A percentile compares a stretch with the other conserved stretches of the same genome.
phyloP scores from a whole-genome alignment of 2,329 filamentous ascomycete genomes.

The Colletotrichum musae region DNA sequence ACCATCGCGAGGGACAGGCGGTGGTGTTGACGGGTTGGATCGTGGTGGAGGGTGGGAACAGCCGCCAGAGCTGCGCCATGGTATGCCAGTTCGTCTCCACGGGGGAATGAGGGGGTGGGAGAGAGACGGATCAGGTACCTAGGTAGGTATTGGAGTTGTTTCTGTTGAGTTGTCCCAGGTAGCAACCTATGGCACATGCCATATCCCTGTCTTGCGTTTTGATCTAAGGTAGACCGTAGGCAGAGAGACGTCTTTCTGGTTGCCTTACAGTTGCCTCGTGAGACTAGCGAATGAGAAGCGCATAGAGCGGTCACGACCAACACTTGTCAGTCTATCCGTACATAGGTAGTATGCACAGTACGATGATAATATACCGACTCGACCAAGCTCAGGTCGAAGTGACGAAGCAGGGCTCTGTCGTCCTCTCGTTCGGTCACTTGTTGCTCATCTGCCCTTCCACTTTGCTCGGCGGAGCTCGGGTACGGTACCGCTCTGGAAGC shows the following conservation, averaged over 20 bases:
- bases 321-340: background rate
- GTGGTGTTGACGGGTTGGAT: conserved; percentile 14
- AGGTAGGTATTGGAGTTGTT: conserved; percentile 14
- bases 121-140: background rate
- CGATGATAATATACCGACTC: background rate
- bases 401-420: background rate
- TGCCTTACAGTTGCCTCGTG: conserved; percentile 31
- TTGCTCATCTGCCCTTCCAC: no score
- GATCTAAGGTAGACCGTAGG: conserved; percentile 11
- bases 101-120: background rate
- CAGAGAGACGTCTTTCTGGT: conserved; percentile 23
- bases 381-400: conserved; percentile 2
- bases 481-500: background rate
- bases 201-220: conserved; percentile 2
- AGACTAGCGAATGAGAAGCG: conserved; percentile 13
- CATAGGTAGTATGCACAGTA: conserved; percentile 1
- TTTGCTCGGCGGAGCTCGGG: background rate
- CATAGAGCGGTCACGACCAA: conserved; percentile 3
- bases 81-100: conserved; percentile 20
- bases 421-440: background rate
- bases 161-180: conserved; percentile 9
- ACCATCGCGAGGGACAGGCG: conserved; percentile 7
- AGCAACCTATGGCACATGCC: background rate
- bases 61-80: conserved; percentile 31
- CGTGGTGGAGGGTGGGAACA: conserved; percentile 18